Conservation (phyloP, 23 red algal genomes). For the Gracilariopsis chorda region DNA sequence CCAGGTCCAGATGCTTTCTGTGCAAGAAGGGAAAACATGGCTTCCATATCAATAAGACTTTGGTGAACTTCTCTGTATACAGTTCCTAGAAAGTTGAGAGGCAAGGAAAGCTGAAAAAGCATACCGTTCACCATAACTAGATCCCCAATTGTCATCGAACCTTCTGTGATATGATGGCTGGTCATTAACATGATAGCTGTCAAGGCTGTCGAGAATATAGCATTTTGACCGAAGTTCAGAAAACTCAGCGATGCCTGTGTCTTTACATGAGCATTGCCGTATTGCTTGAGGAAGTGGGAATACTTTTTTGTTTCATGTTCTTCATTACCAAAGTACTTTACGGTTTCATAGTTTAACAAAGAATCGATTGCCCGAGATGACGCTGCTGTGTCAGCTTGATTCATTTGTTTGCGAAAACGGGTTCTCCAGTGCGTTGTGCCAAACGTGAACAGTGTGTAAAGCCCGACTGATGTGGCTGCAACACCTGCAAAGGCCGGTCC, state of each 20-base stretch:
- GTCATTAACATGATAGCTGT: conserved; percentile 97
- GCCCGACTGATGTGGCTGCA: conserved; percentile 58
- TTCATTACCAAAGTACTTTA: conserved; percentile 98
- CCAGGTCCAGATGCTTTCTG: not conserved
- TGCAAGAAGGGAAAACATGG: conserved; percentile 83
- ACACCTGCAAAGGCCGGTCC: conserved; percentile 74
- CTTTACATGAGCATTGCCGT: conserved; percentile 91
- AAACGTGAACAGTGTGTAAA: conserved; percentile 92
- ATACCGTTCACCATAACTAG: conserved; percentile 97
- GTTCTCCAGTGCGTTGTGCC: conserved; percentile 92
- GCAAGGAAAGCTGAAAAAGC: conserved; percentile 94
- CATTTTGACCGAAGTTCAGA: conserved; percentile 98
- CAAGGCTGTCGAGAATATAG: conserved; percentile 91
- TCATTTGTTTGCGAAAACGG: conserved; percentile 93
- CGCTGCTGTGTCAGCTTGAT: conserved; percentile 88
- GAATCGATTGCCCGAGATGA: conserved; percentile 89
- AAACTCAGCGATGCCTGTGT: conserved; percentile 82
- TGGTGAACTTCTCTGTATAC: conserved; percentile 98
- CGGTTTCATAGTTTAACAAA: conserved; percentile 97
- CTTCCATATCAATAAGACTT: conserved; percentile 98
- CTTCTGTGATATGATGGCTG: conserved; percentile 66
- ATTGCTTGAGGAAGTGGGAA: conserved; percentile 67
- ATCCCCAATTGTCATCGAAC: conserved; percentile 92
- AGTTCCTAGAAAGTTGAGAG: conserved; percentile 97
- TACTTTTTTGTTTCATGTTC: conserved; percentile 90